These are phyloP conservation scores for Capillidium heterosporum DNA, from an alignment of 371 early-diverging fungal species.

Conservation along the genomic window DNA sequence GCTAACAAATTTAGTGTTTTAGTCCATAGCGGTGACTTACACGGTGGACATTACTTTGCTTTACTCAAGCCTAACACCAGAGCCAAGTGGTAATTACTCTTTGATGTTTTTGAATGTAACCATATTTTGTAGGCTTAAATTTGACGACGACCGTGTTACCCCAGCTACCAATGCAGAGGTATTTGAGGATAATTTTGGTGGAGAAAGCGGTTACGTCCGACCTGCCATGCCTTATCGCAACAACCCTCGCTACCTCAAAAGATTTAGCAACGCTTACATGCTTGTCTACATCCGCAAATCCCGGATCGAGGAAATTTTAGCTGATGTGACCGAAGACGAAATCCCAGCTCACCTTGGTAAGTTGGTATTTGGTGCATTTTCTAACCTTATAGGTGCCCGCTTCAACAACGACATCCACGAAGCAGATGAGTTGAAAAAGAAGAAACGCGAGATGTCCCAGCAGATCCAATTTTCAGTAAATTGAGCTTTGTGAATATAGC, in stretches of 20 bases:
- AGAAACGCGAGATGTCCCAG: slow-evolving; percentile 25
- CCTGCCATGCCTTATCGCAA: slow-evolving; percentile 12
- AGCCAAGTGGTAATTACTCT: slow-evolving; percentile 46
- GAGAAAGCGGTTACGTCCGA: slow-evolving; percentile 25
- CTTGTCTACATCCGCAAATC: slow-evolving; percentile 81
- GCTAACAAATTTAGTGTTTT: slow-evolving; percentile 45
- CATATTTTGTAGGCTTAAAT: slow-evolving; percentile 39
- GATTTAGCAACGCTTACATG: slow-evolving; percentile 94
- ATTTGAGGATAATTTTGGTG: slow-evolving; percentile 92
- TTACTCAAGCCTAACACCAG: slow-evolving; percentile 61
- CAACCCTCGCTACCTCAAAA: slow-evolving; percentile 24
- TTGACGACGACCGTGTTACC: slow-evolving; percentile 94
- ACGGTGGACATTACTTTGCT: slow-evolving; percentile 97
- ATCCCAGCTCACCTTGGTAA: slow-evolving; percentile 67
- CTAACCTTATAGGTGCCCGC: not conserved
- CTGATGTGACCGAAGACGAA: slow-evolving; percentile 36
- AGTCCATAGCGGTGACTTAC: slow-evolving; percentile 91
- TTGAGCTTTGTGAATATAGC: not conserved
- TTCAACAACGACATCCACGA: slow-evolving; percentile 9
- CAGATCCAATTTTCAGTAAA: slow-evolving; percentile 5
- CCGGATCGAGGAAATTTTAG: slow-evolving; percentile 49
- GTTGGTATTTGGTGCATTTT: slow-evolving; percentile 8
- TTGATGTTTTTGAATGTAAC: slow-evolving; percentile 6
- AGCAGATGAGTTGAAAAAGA: slow-evolving; percentile 38
- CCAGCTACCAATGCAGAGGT: slow-evolving; percentile 76